Evolutionary conservation across 768 basidiomycete genomes (phyloP).

Genomic region (Mycena maculata): DNA sequence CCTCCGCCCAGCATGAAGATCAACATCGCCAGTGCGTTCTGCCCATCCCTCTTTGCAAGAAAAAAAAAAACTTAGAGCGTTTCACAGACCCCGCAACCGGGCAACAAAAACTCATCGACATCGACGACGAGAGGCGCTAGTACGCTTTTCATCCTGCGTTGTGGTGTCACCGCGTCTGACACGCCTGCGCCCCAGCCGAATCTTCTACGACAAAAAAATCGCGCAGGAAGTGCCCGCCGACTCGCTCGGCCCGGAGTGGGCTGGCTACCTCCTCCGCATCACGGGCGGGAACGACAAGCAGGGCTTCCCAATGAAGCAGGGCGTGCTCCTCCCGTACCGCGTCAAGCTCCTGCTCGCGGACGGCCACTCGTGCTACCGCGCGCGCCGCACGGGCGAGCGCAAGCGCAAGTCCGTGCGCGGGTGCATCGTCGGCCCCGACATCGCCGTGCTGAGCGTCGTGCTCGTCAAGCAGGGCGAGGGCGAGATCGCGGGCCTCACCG

Average conservation of each 20-base stretch:
- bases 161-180: slow-evolving; percentile 2
- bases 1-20: slow-evolving; percentile 84
- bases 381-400: slow-evolving; percentile 92
- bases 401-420: slow-evolving; percentile 99
- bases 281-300: slow-evolving; percentile 99
- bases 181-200: slow-evolving; percentile 65
- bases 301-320: slow-evolving; percentile 99
- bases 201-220: slow-evolving; percentile 98
- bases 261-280: slow-evolving; percentile 96
- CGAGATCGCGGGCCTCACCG: slow-evolving; percentile 93
- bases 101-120: slow-evolving; percentile 94
- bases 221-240: slow-evolving; percentile 94
- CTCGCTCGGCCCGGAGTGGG: slow-evolving; percentile 93
- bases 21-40: slow-evolving; percentile 90
- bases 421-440: slow-evolving; percentile 97
- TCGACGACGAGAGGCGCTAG: slow-evolving; percentile 92
- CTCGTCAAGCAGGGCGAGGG: slow-evolving; percentile 96
- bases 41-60: slow-evolving; percentile 9
- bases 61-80: slow-evolving; percentile 32
- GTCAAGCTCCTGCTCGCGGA: slow-evolving; percentile 93
- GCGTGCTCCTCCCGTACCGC: slow-evolving; percentile 94
- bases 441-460: slow-evolving; percentile 92
- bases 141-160: slow-evolving; percentile 49
- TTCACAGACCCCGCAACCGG: slow-evolving; percentile 92
- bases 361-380: slow-evolving; percentile 98